These are phyloP conservation scores for Acanthamoeba royreba DNA, from an alignment of 208 protist species.

Conservation along the genomic window DNA sequence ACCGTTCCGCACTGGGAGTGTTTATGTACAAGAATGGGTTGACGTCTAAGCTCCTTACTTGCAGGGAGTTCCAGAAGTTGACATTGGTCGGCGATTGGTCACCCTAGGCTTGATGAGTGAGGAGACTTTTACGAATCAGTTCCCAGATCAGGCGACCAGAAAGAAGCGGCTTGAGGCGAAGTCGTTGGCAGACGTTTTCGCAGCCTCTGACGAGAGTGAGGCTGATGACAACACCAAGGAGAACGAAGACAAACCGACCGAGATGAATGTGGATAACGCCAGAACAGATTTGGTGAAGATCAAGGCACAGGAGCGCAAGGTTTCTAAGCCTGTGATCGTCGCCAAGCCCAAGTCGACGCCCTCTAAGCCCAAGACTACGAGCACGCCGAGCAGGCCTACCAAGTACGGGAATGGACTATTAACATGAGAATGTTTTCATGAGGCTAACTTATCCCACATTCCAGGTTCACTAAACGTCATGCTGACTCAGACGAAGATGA, in stretches of 20 bases:
- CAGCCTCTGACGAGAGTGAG: not conserved
- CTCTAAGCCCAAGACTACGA: too few species aligned
- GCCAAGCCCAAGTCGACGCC: too few species aligned
- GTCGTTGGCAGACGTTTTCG: not conserved
- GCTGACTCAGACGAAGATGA: not conserved
- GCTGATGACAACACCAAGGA: not conserved
- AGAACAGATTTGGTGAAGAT: not conserved
- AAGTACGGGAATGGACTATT: too few species aligned
- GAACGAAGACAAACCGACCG: not conserved
- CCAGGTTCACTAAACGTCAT: not conserved
- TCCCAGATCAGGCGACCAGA: too few species aligned
- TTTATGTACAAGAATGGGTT: not conserved
- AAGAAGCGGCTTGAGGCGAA: too few species aligned
- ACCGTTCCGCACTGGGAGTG: too few species aligned
- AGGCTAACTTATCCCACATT: too few species aligned
- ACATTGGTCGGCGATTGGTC: not conserved
- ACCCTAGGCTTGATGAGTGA: not conserved
- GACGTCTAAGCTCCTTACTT: not conserved
- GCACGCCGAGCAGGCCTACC: too few species aligned
- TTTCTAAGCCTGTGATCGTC: too few species aligned
- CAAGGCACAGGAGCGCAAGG: not conserved
- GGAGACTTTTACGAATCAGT: not conserved
- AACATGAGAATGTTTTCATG: too few species aligned
- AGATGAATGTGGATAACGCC: not conserved
- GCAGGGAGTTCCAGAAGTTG: not conserved